Evolutionary conservation across 139 green algal species (phyloP).

Genomic region (Deuterostichococcus epilithicus): DNA sequence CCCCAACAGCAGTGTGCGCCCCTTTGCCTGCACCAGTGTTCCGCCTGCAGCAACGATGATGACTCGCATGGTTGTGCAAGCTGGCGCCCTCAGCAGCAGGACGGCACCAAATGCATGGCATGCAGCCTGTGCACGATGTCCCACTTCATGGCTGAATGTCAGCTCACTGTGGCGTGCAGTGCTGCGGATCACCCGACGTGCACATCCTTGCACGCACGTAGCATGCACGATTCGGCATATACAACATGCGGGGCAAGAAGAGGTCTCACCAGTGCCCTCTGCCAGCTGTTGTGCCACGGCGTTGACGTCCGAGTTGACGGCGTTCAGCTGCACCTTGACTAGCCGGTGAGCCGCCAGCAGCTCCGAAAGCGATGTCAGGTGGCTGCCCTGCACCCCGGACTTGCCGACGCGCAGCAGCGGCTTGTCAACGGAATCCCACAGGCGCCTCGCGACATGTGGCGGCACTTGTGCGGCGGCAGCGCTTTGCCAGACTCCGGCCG

Average conservation of each 20-base stretch:
- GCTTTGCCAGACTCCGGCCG: no score
- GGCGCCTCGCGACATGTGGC: neutral
- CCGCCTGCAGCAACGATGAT: neutral
- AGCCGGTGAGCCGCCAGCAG: neutral
- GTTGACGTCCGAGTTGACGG: neutral
- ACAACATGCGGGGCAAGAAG: no score
- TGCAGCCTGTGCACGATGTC: no score
- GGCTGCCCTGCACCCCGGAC: constrained; percentile 7
- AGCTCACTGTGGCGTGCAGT: no score
- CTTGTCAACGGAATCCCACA: neutral
- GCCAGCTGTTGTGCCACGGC: neutral
- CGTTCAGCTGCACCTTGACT: constrained; percentile 16
- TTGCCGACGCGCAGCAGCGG: constrained; percentile 11
- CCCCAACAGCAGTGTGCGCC: neutral
- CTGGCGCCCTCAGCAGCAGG: neutral
- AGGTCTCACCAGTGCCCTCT: neutral
- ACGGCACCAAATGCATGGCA: neutral
- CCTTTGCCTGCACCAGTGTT: neutral
- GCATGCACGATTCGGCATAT: no score
- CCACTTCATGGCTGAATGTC: no score
- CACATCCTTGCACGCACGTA: no score
- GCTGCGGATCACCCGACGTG: no score
- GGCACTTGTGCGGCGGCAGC: no score
- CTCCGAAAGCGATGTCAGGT: neutral
- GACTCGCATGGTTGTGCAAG: no score